phyloP scores from a whole-genome alignment of 192 early-diverging fungal genomes.

The Podila epigama region DNA sequence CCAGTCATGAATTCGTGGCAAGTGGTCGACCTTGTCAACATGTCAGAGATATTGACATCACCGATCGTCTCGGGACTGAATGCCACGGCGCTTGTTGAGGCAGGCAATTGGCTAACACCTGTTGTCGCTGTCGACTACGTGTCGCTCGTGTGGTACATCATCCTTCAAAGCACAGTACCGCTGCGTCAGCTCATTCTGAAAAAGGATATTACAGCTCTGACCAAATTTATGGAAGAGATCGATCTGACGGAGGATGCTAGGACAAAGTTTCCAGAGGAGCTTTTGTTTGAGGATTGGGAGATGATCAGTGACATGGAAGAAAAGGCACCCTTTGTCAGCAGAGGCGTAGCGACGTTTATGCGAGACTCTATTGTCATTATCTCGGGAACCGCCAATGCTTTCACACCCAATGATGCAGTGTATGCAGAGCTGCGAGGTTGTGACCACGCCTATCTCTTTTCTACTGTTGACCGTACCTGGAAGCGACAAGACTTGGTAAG shows the following conservation, averaged over 20 bases:
- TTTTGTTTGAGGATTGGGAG: constrained; percentile 31
- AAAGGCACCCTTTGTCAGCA: constrained; percentile 33
- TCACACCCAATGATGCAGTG: constrained; percentile 27
- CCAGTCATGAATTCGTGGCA: constrained; percentile 44
- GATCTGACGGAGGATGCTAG: constrained; percentile 25
- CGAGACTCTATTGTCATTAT: constrained; percentile 23
- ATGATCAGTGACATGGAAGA: constrained; percentile 21
- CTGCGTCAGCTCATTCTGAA: constrained; percentile 36
- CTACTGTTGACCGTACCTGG: constrained; percentile 11
- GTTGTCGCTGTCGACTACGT: constrained; percentile 25
- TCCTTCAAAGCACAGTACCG: constrained; percentile 33
- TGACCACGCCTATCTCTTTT: constrained; percentile 40
- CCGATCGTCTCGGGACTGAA: constrained; percentile 10
- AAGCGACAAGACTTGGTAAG: constrained; percentile 22
- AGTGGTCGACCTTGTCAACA: constrained; percentile 19
- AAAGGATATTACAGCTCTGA: constrained; percentile 20
- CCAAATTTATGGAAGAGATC: constrained; percentile 14
- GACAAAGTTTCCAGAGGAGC: constrained; percentile 19
- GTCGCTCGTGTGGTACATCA: constrained; percentile 36
- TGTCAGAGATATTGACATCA: not conserved
- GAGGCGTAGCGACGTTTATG: constrained; percentile 30
- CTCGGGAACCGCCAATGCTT: constrained; percentile 44
- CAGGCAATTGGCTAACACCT: constrained; percentile 25
- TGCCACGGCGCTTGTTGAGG: not conserved
- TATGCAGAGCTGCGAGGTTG: constrained; percentile 16